phyloP scores from a whole-genome alignment of 768 basidiomycete genomes.

The Kwoniella dendrophila region DNA sequence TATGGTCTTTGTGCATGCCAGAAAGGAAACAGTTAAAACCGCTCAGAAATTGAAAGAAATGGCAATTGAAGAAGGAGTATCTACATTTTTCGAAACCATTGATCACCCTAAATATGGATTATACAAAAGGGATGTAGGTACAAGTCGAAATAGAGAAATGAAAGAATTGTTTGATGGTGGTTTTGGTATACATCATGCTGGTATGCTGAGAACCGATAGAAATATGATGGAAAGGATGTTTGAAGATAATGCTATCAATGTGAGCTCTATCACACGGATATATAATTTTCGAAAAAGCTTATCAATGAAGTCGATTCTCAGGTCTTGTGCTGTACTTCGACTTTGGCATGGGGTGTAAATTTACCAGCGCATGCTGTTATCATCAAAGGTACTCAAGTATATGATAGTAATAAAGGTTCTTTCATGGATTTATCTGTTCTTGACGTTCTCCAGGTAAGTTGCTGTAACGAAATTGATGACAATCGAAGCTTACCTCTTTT shows the following conservation, averaged over 20 bases:
- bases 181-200: slow-evolving; percentile 97
- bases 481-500: background rate
- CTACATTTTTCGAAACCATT: slow-evolving; percentile 77
- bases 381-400: slow-evolving; percentile 97
- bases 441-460: slow-evolving; percentile 74
- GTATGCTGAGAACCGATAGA: slow-evolving; percentile 91
- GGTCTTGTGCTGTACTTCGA: slow-evolving; percentile 98
- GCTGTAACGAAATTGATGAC: background rate
- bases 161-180: slow-evolving; percentile 86
- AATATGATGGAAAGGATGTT: slow-evolving; percentile 96
- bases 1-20: slow-evolving; percentile 98
- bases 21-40: slow-evolving; percentile 95
- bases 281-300: background rate
- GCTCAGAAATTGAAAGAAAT: slow-evolving; percentile 78
- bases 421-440: slow-evolving; percentile 91
- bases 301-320: slow-evolving; percentile 52
- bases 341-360: slow-evolving; percentile 99
- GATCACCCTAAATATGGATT: slow-evolving; percentile 76
- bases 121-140: slow-evolving; percentile 75
- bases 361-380: slow-evolving; percentile 95
- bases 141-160: slow-evolving; percentile 94
- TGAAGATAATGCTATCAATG: slow-evolving; percentile 86
- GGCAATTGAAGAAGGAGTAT: slow-evolving; percentile 68
- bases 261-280: slow-evolving; percentile 46
- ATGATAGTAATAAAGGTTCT: slow-evolving; percentile 83